Evolutionary conservation across 768 basidiomycete genomes (phyloP), one percentile per base, ranked within the genome.

Genomic region (Fibroporia radiculosa): DNA sequence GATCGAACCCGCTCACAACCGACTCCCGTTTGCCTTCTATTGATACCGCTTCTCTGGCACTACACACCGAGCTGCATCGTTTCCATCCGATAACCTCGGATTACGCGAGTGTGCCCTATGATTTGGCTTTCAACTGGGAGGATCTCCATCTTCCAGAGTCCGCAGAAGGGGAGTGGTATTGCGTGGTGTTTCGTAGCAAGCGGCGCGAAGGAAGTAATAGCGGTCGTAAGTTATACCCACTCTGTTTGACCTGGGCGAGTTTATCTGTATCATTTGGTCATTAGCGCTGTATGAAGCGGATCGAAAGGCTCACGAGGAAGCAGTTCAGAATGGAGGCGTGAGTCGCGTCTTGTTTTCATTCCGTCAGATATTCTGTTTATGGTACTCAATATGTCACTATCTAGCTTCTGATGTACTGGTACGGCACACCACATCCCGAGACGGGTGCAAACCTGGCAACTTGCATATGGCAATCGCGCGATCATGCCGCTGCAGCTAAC

Each of bases 391-490:
- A 52, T 40, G 16, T 48, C 31, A 32, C 26, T 34, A 18, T 38
- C 31, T 47, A 89, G 78, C 69, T 97, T 25, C 75, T 96, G 41
- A 70, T 93, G 60, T 97, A 97, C 62, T 97, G 95, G 93, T 93
- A 92, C 54, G 93, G 93, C 8, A 73, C 83, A 24, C 93, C 93
- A 1, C 67, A 88, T 53, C 73, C 73, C 39, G 60, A 70, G 28
- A 85, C 86, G 0, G 82, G 91, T 1, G 70, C 86, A 65, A 97
- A 97, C 62, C 77, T 96, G 43, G 92, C 93, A 6, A 96, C 93
- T 14, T 97, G 93, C 66, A 84, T 98, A 32, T 98, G 95, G 93
- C 82, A 86, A 65, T 89, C 85, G 32, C 80, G 93, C 5, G 74
- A 75, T 52, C 84, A 92, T 49, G 95, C 93, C 3, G 66, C 81